Base-by-base conservation (phyloP, 2,329 filamentous ascomycete species). In the Aureobasidium sp. region DNA sequence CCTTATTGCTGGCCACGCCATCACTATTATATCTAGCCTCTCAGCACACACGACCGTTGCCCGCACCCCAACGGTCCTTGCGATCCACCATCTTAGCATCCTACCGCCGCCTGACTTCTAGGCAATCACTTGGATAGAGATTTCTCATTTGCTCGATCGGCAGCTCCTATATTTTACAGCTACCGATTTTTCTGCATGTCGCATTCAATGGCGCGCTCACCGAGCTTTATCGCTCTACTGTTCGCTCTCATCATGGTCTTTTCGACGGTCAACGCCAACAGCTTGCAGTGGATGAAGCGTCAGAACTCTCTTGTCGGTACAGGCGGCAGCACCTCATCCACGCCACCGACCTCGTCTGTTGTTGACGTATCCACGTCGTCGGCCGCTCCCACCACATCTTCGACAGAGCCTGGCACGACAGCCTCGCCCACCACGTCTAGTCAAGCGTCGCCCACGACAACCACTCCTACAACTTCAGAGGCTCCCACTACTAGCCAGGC, bases 301-400 rank as follows among this genome's bases (percentile, higher is more conserved):
- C 70, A 71, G 62, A 68, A 71, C 68, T 70, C 72, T 65, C 68
- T 68, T 7, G 67, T 68, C 10, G 71, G 69, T 15, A 73, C 71
- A 15, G 71, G 70, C 17, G 66, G 63, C 15, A 50, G 44, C 46
- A 61, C 27, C 23, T n/a, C 57, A 2, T 51, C 46, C 27, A 26
- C 46, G 7, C n/a, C 56, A 23, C 9, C 62, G 7, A 55, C 62
- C 10, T 60, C 61, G 15, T 46, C 62, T 7, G 55, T 52, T 26
- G 52, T 48, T 8, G 58, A 62, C 15, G 17, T 27, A 29, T 37
- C 64, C 36, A 65, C 62, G 15, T 59, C 56, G 56, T 47, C 56
- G 34, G 36, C 20, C n/a, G 20, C 34, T 17, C 36, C 56, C 36
- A 29, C 56, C 10, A 50, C 56, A n/a, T 59, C 56, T 13, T 32